A percentile compares a stretch with the other conserved stretches of the same genome.
phyloP scores from a whole-genome alignment of 306 rosid species.

The Cucurbita pepo region DNA sequence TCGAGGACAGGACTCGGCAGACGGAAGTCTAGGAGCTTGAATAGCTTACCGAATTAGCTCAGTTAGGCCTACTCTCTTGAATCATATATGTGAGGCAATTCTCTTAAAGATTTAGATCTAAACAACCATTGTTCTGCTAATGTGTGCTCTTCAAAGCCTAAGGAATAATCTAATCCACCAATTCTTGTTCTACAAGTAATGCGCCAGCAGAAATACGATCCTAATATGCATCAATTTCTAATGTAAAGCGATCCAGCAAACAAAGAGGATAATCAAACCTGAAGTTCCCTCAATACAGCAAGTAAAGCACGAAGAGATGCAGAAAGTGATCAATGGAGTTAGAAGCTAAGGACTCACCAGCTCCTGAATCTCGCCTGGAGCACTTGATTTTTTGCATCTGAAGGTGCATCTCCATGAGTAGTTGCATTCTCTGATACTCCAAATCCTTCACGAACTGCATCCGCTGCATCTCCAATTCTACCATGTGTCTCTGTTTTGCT shows the following conservation, averaged over 20 bases:
- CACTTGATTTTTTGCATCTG: constrained; percentile 32
- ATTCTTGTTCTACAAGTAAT: neutral
- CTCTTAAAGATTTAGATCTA: neutral
- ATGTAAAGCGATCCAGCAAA: neutral
- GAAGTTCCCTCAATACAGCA: neutral
- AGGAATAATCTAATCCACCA: neutral
- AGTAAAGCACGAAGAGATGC: neutral
- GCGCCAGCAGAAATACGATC: neutral
- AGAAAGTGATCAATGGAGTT: neutral
- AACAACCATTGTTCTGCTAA: neutral
- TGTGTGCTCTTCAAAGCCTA: neutral
- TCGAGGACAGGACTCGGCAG: too few relatives aligned
- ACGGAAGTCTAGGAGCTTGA: too few relatives aligned
- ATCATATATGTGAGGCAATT: neutral
- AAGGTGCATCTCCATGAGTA: constrained; percentile 46
- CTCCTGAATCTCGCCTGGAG: constrained; percentile 24
- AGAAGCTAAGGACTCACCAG: constrained; percentile 17
- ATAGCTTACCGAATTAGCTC: too few relatives aligned
- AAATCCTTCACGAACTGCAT: constrained; percentile 62
- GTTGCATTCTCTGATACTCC: constrained; percentile 48
- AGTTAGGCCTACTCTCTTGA: neutral
- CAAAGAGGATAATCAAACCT: neutral
- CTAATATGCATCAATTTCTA: neutral
- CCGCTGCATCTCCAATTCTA: constrained; percentile 58
- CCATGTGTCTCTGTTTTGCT: constrained; percentile 39